A percentile compares a stretch with the other conserved stretches of the same genome.
These are phyloP conservation scores for Stachybotrys chlorohalonatus DNA, from an alignment of 2,329 filamentous ascomycete genomes.

Conservation along the genomic window DNA sequence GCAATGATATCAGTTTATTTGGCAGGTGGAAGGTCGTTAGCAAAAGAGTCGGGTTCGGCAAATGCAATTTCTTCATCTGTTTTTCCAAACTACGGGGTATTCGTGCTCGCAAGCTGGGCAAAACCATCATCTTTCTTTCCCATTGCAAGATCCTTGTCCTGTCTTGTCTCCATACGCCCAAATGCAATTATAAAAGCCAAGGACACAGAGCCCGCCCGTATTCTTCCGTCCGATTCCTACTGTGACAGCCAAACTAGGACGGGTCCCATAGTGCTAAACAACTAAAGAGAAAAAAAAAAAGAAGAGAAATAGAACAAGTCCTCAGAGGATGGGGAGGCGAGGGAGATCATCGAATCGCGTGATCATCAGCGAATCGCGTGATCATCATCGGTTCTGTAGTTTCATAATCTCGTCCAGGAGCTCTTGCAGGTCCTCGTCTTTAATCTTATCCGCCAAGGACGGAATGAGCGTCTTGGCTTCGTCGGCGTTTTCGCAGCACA, in stretches of 20 bases:
- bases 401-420: conserved; percentile 87
- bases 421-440: conserved; percentile 78
- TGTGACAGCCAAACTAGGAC: neutral
- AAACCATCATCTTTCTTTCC: neutral
- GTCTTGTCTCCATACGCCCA: conserved; percentile 14
- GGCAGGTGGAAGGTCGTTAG: neutral
- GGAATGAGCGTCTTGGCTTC: conserved; percentile 96
- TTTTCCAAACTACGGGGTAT: conserved; percentile 1
- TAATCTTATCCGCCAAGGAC: conserved; percentile 79
- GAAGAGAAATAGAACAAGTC: too few species aligned
- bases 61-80: neutral
- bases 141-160: conserved; percentile 8
- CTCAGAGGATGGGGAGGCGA: neutral
- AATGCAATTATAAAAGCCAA: conserved; percentile 12
- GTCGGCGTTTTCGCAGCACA: conserved; percentile 87
- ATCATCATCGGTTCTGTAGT: conserved; percentile 39
- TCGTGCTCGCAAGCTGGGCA: conserved; percentile 5
- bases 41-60: neutral
- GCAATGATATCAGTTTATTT: neutral
- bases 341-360: neutral
- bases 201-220: conserved; percentile 2
- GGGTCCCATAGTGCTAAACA: neutral
- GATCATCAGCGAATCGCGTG: conserved; percentile 7
- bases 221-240: conserved; percentile 7
- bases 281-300: too few species aligned